phyloP scores from a whole-genome alignment of 2,329 filamentous ascomycete genomes.

The Talaromyces amestolkiae region DNA sequence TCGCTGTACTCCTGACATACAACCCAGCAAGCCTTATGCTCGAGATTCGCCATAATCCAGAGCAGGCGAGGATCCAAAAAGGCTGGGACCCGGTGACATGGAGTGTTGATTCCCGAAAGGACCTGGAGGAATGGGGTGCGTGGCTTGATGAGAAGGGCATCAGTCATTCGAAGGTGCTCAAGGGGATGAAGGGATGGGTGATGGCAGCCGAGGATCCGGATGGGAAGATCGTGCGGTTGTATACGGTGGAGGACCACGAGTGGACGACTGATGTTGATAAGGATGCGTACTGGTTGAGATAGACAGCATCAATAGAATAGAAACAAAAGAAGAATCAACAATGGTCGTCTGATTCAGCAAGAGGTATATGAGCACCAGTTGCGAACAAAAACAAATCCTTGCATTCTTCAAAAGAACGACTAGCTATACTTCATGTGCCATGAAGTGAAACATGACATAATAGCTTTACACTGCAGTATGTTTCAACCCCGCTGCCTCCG shows the following conservation, averaged over 20 bases:
- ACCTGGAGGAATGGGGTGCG: background rate
- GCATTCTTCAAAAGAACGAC: too few species aligned
- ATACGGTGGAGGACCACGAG: background rate
- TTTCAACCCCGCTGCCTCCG: background rate
- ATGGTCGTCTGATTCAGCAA: too few species aligned
- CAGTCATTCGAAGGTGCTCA: background rate
- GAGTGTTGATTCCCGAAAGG: background rate
- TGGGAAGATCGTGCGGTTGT: background rate
- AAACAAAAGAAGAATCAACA: too few species aligned
- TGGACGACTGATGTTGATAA: background rate
- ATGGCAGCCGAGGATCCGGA: background rate
- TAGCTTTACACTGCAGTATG: background rate
- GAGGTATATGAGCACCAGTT: too few species aligned
- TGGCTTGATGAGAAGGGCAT: background rate
- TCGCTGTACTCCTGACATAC: background rate
- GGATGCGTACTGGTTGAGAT: background rate
- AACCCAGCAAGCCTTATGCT: background rate
- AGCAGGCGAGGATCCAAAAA: background rate
- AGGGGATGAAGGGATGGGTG: background rate
- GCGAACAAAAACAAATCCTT: too few species aligned
- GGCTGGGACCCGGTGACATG: background rate
- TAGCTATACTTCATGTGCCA: too few species aligned
- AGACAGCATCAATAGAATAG: too few species aligned
- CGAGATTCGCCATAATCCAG: background rate
- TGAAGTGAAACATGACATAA: too few species aligned